Conservation (phyloP, 2,329 filamentous ascomycete species). For the Colletotrichum tropicale region DNA sequence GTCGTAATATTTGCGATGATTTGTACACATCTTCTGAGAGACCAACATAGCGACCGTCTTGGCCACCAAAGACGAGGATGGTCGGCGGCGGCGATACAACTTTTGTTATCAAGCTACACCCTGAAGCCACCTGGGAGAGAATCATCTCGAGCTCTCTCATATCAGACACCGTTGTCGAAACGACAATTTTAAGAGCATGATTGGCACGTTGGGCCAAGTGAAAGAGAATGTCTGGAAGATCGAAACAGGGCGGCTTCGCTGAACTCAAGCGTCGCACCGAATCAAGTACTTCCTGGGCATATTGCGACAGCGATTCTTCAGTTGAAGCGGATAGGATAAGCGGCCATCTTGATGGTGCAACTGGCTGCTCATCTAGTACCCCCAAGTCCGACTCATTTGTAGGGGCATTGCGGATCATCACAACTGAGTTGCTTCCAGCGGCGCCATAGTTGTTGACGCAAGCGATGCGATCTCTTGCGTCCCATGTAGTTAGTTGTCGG, state of each 20-base stretch:
- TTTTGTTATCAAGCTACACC: neutral
- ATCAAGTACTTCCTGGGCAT: neutral
- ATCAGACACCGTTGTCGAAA: neutral
- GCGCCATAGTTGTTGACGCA: slow-evolving; percentile 42
- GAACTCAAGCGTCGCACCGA: neutral
- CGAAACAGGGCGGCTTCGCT: neutral
- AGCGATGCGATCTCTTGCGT: slow-evolving; percentile 18
- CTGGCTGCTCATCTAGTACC: neutral
- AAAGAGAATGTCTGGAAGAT: neutral
- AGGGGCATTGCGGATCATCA: slow-evolving; percentile 32
- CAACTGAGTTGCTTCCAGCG: slow-evolving; percentile 25
- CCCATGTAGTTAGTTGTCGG: neutral
- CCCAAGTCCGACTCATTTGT: too few relatives aligned
- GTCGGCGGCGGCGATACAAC: slow-evolving; percentile 17
- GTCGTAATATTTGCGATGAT: slow-evolving; percentile 24
- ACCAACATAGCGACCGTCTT: slow-evolving; percentile 23
- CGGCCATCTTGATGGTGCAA: neutral
- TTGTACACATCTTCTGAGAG: slow-evolving; percentile 8
- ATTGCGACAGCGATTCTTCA: neutral
- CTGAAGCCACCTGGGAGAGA: neutral
- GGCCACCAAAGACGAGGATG: slow-evolving; percentile 42
- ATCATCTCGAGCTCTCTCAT: neutral
- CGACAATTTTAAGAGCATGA: neutral
- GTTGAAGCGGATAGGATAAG: neutral
- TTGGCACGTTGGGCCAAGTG: neutral